Conservation (phyloP, 73 alveolate species). For the Paramecium sexaurelia region DNA sequence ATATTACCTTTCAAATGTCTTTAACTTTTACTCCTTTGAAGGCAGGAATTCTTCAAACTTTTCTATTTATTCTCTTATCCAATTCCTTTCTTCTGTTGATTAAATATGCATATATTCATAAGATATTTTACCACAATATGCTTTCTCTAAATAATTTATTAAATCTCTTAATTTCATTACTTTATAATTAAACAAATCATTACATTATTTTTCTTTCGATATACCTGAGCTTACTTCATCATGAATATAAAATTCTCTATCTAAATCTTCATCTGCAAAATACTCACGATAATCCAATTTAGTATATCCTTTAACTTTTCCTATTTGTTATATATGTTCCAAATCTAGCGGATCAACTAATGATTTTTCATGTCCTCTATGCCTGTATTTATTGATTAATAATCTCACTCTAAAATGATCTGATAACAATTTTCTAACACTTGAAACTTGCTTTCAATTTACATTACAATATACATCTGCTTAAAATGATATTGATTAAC, state of each 20-base stretch:
- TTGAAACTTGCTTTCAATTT: not conserved
- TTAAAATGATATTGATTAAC: not conserved
- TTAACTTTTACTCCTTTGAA: conserved; percentile 70
- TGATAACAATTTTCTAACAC: conserved; percentile 52
- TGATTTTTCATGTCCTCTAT: conserved; percentile 86
- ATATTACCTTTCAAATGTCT: conserved; percentile 59
- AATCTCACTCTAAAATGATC: conserved; percentile 76
- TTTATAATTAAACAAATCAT: not conserved
- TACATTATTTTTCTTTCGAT: conserved; percentile 26
- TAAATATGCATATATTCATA: conserved; percentile 89
- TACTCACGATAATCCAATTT: conserved; percentile 50
- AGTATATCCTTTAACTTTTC: not conserved
- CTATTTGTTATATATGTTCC: not conserved
- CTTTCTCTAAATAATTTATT: conserved; percentile 73
- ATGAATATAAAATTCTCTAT: conserved; percentile 78
- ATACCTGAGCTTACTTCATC: conserved; percentile 61
- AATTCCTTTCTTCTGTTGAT: conserved; percentile 81
- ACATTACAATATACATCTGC: not conserved
- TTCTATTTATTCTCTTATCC: conserved; percentile 86
- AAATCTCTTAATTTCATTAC: conserved; percentile 82
- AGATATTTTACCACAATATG: conserved; percentile 84
- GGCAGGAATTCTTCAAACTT: conserved; percentile 70
- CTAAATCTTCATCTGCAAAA: conserved; percentile 83
- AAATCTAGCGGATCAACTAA: conserved; percentile 82
- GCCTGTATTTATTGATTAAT: conserved; percentile 76